Base-by-base conservation (phyloP, 2,329 filamentous ascomycete genomes). In the Aspergillus sp. region DNA sequence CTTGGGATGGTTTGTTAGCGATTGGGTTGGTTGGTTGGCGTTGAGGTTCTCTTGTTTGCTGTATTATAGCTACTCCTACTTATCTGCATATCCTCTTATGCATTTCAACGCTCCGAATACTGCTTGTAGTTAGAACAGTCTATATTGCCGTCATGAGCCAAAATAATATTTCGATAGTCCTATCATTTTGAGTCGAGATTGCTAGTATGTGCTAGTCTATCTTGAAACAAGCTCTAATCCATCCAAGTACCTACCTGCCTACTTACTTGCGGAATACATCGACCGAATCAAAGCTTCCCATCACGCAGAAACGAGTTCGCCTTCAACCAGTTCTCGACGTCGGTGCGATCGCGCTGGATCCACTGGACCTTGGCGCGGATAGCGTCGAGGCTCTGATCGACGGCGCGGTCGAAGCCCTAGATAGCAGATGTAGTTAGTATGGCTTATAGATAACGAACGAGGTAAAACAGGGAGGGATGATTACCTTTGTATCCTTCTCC, bases 331-430 rank as follows among this genome's bases (percentile, higher is more conserved):
- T 59, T 51, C 55, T 75, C 71, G n/a, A 94, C 82, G 59, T 93
- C 85, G 16, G 75, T 71, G 26, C 71, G 68, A 59, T 94, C 88
- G 37, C 86, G 75, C 58, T 76, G 64, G 35, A 93, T 57, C 85
- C 85, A 93, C 38, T 78, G 74, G 48, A 80, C 72, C 75, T 94
- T 96, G 34, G 86, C 86, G 40, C 75, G 75, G 50, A 95, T 81
- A 3, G 79, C 72, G 58, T 96, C 89, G 46, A 82, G 72, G 57
- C 82, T 89, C 68, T 96, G 89, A n/a, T 86, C 85, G 36, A 96
- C 68, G 30, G 83, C 79, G 56, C 88, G 80, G 53, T 93, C 85
- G 52, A 86, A 96, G 26, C 86, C 75, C 60, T 71, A 40, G 26
- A 17, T 17, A 35, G n/a, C n/a, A n/a, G n/a, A 27, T 13, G 22